A percentile compares a stretch with the other conserved stretches of the same genome.
These are phyloP conservation scores for Magnusiomyces tetraspermus DNA, from an alignment of 1,139 yeast species.

Conservation along the genomic window DNA sequence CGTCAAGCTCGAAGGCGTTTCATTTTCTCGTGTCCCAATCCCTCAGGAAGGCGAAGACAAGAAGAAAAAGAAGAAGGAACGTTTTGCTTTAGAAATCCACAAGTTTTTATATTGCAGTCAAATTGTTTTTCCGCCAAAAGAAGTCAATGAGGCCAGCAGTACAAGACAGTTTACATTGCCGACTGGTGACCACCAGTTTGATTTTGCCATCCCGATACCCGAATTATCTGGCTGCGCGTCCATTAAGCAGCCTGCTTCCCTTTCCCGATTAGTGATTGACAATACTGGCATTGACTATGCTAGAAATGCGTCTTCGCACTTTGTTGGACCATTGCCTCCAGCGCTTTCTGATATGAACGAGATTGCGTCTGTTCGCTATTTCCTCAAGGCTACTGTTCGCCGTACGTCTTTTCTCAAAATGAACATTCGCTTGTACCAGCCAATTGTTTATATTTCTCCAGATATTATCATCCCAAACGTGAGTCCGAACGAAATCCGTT, in stretches of 20 bases:
- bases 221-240: constrained; percentile 39
- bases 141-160: constrained; percentile 40
- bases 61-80: constrained; percentile 15
- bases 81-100: constrained; percentile 39
- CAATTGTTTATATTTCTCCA: constrained; percentile 44
- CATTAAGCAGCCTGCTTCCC: constrained; percentile 26
- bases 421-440: constrained; percentile 41
- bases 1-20: constrained; percentile 15
- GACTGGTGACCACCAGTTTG: constrained; percentile 51
- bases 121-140: constrained; percentile 54
- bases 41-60: constrained; percentile 2
- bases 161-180: constrained; percentile 50
- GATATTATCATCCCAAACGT: constrained; percentile 23
- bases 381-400: constrained; percentile 48
- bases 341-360: constrained; percentile 42
- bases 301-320: constrained; percentile 32
- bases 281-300: constrained; percentile 27
- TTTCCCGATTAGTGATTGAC: constrained; percentile 36
- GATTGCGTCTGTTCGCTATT: constrained; percentile 41
- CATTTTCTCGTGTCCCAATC: constrained; percentile 13
- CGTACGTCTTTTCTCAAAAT: constrained; percentile 42
- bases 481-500: constrained; percentile 23
- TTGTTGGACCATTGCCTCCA: constrained; percentile 45
- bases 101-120: constrained; percentile 46
- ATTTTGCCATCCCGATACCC: constrained; percentile 50